phyloP scores from a whole-genome alignment of 2,329 filamentous ascomycete species.

The Phyllosticta citriasiana region DNA sequence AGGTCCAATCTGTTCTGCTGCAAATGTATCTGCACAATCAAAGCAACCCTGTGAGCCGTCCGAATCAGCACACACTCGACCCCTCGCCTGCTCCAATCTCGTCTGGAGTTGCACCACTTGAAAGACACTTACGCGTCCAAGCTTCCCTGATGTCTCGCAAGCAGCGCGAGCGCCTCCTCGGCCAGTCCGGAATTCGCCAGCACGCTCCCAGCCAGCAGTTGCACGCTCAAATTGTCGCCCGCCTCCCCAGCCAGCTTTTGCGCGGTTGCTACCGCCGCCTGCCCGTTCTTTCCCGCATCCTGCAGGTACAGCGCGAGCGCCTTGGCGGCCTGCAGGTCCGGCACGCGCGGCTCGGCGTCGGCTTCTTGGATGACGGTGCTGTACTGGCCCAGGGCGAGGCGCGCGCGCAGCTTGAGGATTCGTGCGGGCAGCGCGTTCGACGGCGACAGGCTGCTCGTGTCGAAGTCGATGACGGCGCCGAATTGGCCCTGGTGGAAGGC shows the following conservation, averaged over 20 bases:
- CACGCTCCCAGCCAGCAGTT: constrained; percentile 72
- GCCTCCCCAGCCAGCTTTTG: constrained; percentile 58
- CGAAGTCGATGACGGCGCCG: constrained; percentile 75
- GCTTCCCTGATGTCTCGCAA: constrained; percentile 77
- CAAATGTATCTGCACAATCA: constrained; percentile 87
- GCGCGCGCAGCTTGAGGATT: constrained; percentile 70
- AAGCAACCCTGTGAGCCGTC: constrained; percentile 52
- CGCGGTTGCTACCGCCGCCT: constrained; percentile 52
- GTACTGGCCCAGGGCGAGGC: constrained; percentile 71
- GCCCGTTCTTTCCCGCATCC: constrained; percentile 27
- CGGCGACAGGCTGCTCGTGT: constrained; percentile 66
- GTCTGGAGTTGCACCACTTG: background rate
- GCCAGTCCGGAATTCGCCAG: constrained; percentile 68
- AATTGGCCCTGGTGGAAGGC: constrained; percentile 72
- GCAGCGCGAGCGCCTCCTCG: constrained; percentile 73
- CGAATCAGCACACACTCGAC: background rate
- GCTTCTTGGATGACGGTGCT: constrained; percentile 60
- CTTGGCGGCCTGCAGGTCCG: constrained; percentile 66
- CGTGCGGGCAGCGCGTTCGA: constrained; percentile 69
- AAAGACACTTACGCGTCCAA: constrained; percentile 55
- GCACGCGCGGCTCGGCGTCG: constrained; percentile 46
- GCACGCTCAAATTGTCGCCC: constrained; percentile 67
- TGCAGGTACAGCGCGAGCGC: constrained; percentile 57
- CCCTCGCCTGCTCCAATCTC: background rate
- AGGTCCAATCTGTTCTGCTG: constrained; percentile 86